Conservation (phyloP, 352 stramenopile species). For the Phytophthora hibernalis region DNA sequence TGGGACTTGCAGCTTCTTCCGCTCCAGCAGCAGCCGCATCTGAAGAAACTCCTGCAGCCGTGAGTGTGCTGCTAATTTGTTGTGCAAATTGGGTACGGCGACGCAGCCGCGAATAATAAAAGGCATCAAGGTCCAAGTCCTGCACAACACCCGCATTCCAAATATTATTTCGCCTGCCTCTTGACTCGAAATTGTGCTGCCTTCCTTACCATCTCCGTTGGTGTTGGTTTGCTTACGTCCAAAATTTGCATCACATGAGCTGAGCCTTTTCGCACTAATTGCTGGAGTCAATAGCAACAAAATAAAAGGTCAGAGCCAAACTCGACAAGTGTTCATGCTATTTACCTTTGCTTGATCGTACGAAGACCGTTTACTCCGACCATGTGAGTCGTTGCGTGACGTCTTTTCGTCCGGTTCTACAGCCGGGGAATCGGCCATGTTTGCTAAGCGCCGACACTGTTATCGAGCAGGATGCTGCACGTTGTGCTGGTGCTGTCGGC, state of each 20-base stretch:
- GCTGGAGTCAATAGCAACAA: slow-evolving; percentile 2
- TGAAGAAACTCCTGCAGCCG: slow-evolving; percentile 34
- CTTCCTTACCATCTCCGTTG: slow-evolving; percentile 26
- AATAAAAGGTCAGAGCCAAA: not conserved
- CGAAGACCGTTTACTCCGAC: slow-evolving; percentile 14
- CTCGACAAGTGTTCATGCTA: not conserved
- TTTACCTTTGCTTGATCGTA: slow-evolving; percentile 32
- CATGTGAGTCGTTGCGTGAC: slow-evolving; percentile 11
- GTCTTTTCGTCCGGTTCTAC: slow-evolving; percentile 3
- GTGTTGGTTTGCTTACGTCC: slow-evolving; percentile 18
- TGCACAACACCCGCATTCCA: slow-evolving; percentile 14
- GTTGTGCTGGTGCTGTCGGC: slow-evolving; percentile 4
- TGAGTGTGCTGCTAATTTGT: slow-evolving; percentile 56
- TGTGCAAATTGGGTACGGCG: slow-evolving; percentile 61
- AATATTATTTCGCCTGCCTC: not conserved
- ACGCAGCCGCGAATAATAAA: slow-evolving; percentile 60
- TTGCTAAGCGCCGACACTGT: not conserved
- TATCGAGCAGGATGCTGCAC: slow-evolving; percentile 7
- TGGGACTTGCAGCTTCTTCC: slow-evolving; percentile 39
- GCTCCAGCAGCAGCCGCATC: slow-evolving; percentile 30
- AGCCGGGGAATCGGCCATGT: slow-evolving; percentile 16
- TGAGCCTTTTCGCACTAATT: slow-evolving; percentile 37
- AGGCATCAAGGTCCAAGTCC: slow-evolving; percentile 66
- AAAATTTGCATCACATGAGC: slow-evolving; percentile 34
- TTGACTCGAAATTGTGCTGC: not conserved